Percentiles rank a stretch among this genome's conserved stretches.
These are phyloP conservation scores for Neospora caninum DNA, from an alignment of 169 alveolate genomes.

Conservation along the genomic window DNA sequence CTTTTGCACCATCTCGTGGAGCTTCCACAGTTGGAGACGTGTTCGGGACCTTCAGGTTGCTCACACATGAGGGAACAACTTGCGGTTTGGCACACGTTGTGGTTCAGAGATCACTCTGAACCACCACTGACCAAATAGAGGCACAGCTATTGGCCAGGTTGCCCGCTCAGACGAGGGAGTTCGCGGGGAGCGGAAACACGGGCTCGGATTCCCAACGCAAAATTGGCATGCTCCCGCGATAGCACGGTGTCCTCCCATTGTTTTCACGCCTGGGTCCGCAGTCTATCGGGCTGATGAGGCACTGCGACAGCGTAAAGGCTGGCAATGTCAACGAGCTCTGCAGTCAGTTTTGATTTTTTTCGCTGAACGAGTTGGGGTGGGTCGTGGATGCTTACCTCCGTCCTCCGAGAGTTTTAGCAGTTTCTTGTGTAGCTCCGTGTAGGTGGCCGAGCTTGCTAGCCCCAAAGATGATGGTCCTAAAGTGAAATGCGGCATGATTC, in stretches of 20 bases:
- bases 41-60: no score
- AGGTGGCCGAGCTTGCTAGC: slow-evolving; percentile 35
- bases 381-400: slow-evolving; percentile 14
- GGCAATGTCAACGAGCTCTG: slow-evolving; percentile 53
- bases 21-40: no score
- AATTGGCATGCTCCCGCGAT: no score
- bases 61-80: no score
- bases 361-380: not conserved
- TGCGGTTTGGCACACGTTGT: no score
- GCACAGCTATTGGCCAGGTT: no score
- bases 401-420: not conserved
- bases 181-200: not conserved
- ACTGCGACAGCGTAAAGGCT: slow-evolving; percentile 38
- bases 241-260: no score
- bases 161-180: no score
- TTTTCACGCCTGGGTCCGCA: slow-evolving; percentile 34
- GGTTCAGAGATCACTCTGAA: no score
- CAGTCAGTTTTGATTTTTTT: no score
- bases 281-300: slow-evolving; percentile 38
- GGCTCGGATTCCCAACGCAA: not conserved
- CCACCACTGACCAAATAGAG: no score
- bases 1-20: no score
- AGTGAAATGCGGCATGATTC: not conserved
- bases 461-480: not conserved
- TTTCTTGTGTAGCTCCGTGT: slow-evolving; percentile 24